Conservation (phyloP, 208 protist genomes). For the Trypanosoma rangeli region DNA sequence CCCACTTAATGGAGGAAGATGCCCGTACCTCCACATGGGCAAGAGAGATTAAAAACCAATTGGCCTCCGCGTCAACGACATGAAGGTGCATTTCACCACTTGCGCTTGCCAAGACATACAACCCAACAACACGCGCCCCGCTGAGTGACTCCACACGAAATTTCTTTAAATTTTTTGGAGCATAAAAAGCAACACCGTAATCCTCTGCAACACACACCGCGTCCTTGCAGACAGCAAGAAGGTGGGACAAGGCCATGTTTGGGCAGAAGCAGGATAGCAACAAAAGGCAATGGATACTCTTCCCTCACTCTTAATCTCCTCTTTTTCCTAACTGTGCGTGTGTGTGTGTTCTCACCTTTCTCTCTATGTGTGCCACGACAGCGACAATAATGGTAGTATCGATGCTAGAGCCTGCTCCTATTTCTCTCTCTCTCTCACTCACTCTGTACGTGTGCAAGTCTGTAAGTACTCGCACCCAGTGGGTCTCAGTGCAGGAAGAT, state of each 20-base stretch:
- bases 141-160: conserved; percentile 82
- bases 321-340: neutral
- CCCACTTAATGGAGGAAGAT: conserved; percentile 36
- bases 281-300: too few relatives aligned
- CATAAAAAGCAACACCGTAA: conserved; percentile 73
- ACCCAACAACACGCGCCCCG: conserved; percentile 60
- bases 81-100: conserved; percentile 38
- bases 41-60: conserved; percentile 62
- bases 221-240: conserved; percentile 71
- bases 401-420: neutral
- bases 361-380: neutral
- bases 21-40: conserved; percentile 36
- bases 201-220: conserved; percentile 84
- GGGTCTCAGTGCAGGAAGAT: neutral
- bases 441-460: neutral
- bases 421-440: conserved; percentile 9
- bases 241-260: conserved; percentile 37
- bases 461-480: neutral
- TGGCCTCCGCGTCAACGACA: conserved; percentile 73
- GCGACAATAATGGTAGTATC: neutral
- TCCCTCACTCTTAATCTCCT: too few relatives aligned
- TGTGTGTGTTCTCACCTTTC: neutral
- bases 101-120: conserved; percentile 34
- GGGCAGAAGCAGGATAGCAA: neutral
- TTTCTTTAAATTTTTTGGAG: conserved; percentile 77